These are phyloP conservation scores for Talaromyces proteolyticus DNA, from an alignment of 495 filamentous ascomycete genomes.

Conservation along the genomic window DNA sequence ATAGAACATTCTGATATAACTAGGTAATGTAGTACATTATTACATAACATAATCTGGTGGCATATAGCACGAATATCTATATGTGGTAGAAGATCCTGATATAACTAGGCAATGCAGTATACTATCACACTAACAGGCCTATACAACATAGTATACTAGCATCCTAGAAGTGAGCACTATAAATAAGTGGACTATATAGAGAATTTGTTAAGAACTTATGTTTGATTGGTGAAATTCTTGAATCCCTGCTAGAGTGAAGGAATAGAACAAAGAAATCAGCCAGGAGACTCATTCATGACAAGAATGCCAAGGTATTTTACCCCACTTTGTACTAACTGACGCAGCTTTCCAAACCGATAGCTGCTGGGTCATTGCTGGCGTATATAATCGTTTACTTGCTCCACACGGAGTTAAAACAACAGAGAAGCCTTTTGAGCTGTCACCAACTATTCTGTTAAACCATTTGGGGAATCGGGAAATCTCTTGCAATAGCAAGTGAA, in stretches of 20 bases:
- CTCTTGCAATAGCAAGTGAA: not conserved
- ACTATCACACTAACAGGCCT: not conserved
- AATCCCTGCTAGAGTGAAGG: not conserved
- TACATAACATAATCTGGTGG: not conserved
- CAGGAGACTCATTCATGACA: not conserved
- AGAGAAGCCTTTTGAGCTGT: not conserved
- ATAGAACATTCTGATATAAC: not conserved
- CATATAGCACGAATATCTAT: not conserved
- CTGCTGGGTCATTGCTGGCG: not conserved
- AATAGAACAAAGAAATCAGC: not conserved
- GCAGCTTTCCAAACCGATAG: not conserved
- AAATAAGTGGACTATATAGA: not conserved
- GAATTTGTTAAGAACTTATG: not conserved
- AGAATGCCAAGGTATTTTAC: not conserved
- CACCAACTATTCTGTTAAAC: not conserved
- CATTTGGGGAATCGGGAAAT: not conserved
- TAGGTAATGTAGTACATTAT: not conserved
- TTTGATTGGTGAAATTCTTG: not conserved
- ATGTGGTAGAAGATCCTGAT: not conserved
- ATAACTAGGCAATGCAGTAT: not conserved
- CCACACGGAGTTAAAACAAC: not conserved
- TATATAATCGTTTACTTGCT: not conserved
- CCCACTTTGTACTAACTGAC: too few species aligned
- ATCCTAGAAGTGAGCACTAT: not conserved
- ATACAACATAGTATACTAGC: not conserved